phyloP scores from a whole-genome alignment of 495 filamentous ascomycete species.

The Aspergillus heteromorphus region DNA sequence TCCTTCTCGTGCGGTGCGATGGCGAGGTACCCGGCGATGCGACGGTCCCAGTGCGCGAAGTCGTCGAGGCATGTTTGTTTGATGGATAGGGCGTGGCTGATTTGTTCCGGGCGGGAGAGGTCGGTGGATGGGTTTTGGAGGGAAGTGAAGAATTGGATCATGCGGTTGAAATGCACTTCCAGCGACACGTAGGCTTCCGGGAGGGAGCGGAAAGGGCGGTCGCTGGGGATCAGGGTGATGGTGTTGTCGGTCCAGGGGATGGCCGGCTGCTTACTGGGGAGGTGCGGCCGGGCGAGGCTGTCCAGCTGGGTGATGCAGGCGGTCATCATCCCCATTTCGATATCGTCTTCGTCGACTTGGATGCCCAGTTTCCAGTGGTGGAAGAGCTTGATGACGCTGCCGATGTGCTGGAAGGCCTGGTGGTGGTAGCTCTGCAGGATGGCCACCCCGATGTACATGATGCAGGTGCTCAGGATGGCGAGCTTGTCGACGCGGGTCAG shows the following conservation, averaged over 20 bases:
- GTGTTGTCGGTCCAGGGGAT: neutral
- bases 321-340: neutral
- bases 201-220: neutral
- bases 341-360: neutral
- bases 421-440: neutral
- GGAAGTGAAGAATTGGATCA: neutral
- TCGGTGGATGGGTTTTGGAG: too few relatives aligned
- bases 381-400: neutral
- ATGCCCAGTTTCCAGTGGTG: neutral
- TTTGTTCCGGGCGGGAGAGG: too few relatives aligned
- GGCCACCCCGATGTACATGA: neutral
- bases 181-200: neutral
- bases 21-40: neutral
- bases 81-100: too few relatives aligned
- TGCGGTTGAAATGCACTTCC: neutral
- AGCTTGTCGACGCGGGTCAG: neutral
- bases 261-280: too few relatives aligned
- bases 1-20: neutral
- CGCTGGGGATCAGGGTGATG: neutral
- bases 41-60: neutral
- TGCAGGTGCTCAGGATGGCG: neutral
- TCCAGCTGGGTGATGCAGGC: neutral
- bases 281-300: neutral
- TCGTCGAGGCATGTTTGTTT: neutral
- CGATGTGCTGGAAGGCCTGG: neutral